A percentile compares a stretch with the other conserved stretches of the same genome.
Conservation (phyloP, 129 eudicot genomes). For the Chrysanthemum seticuspe region DNA sequence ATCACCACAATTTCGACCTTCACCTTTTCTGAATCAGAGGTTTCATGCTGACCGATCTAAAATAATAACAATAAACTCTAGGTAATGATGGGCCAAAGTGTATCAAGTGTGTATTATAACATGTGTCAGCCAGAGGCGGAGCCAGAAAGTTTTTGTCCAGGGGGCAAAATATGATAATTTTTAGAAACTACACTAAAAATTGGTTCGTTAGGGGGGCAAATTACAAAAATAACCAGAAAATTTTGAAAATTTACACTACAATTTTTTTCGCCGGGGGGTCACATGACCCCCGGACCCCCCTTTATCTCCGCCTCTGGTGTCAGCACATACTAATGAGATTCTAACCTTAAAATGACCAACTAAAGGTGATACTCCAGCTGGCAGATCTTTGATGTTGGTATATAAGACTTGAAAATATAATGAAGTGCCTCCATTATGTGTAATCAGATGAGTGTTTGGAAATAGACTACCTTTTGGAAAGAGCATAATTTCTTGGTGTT, state of each 20-base stretch:
- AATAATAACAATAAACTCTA: conserved; percentile 1
- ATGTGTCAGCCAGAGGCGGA: background rate
- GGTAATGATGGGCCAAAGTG: background rate
- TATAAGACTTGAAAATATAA: conserved; percentile 48
- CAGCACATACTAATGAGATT: background rate
- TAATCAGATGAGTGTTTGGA: conserved; percentile 43
- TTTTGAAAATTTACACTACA: too few species aligned
- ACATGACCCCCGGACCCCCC: too few species aligned
- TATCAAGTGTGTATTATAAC: background rate
- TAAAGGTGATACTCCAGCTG: conserved; percentile 50
- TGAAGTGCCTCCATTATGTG: conserved; percentile 31
- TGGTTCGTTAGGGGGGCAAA: too few species aligned
- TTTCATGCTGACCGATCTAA: conserved; percentile 63
- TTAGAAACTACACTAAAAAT: too few species aligned
- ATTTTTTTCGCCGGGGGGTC: too few species aligned
- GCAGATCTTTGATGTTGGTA: conserved; percentile 39
- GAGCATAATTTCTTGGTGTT: conserved; percentile 30
- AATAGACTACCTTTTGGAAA: conserved; percentile 62
- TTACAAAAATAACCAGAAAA: too few species aligned
- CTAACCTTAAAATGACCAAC: conserved; percentile 55
- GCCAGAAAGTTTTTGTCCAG: too few species aligned
- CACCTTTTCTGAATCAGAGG: conserved; percentile 18
- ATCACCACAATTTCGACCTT: conserved; percentile 28
- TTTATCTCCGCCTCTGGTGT: too few species aligned
- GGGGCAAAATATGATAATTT: too few species aligned